phyloP scores from a whole-genome alignment of 1,284 basidiomycete species.

The Microbotryomycetes sp. region DNA sequence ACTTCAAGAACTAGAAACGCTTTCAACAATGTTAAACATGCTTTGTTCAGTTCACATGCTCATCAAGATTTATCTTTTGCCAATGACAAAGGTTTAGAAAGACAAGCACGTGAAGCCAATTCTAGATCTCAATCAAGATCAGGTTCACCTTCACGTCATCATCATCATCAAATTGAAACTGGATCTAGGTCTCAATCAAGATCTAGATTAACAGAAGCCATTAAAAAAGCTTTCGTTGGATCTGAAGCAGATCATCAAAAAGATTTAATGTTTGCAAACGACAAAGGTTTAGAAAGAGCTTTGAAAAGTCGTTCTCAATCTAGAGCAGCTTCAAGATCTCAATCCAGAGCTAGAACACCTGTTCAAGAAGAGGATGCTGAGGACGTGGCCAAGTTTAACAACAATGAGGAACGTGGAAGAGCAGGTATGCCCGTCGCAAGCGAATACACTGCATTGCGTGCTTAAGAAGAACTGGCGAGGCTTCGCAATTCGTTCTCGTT shows the following conservation, averaged over 20 bases:
- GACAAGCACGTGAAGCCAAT: neutral
- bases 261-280: neutral
- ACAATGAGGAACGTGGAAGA: neutral
- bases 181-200: neutral
- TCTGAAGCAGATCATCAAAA: neutral
- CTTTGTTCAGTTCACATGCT: neutral
- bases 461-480: neutral
- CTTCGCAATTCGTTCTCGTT: no score
- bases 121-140: neutral
- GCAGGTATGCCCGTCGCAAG: no score
- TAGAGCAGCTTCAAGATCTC: neutral
- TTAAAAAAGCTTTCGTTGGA: neutral
- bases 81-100: neutral
- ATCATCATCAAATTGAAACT: neutral
- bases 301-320: neutral
- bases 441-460: neutral
- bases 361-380: neutral
- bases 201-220: neutral
- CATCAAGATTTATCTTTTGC: slow-evolving; percentile 2
- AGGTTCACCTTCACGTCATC: neutral
- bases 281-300: neutral
- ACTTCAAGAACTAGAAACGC: neutral
- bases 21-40: neutral
- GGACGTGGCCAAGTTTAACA: neutral
- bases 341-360: neutral